phyloP scores from a whole-genome alignment of 2,329 filamentous ascomycete genomes.

The Hymenotorrendiella dingleyae region DNA sequence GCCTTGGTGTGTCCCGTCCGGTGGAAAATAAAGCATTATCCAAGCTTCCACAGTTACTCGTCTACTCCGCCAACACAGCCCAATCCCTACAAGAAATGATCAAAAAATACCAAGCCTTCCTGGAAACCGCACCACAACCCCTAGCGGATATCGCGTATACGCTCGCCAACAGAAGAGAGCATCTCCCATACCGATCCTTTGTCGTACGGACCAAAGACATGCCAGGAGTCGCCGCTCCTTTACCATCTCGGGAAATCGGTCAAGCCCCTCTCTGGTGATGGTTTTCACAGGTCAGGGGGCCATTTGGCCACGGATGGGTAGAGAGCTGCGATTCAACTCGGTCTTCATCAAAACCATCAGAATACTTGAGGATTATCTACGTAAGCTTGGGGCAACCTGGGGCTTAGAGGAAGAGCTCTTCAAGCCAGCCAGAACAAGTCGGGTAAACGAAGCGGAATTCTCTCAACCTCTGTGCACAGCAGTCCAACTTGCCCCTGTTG shows the following conservation, averaged over 20 bases:
- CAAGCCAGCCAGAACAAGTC: constrained; percentile 22
- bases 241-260: too few species aligned
- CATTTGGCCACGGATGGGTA: constrained; percentile 25
- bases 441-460: constrained; percentile 7
- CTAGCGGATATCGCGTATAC: constrained; percentile 8
- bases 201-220: background rate
- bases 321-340: constrained; percentile 8
- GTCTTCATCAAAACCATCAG: constrained; percentile 18
- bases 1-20: background rate
- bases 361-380: too few species aligned
- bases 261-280: constrained; percentile 33
- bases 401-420: constrained; percentile 33
- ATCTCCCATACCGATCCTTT: constrained; percentile 5
- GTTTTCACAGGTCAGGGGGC: constrained; percentile 29
- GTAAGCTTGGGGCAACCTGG: too few species aligned
- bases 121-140: background rate
- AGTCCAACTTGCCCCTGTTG: constrained; percentile 18
- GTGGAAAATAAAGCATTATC: background rate
- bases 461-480: constrained; percentile 20
- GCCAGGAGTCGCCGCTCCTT: too few species aligned
- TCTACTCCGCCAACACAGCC: constrained; percentile 8
- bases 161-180: constrained; percentile 2
- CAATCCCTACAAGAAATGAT: constrained; percentile 3
- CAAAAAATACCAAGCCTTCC: background rate
- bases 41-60: constrained; percentile 3